phyloP scores from a whole-genome alignment of 164 flowering plant genomes.

The Stephania cephalantha region DNA sequence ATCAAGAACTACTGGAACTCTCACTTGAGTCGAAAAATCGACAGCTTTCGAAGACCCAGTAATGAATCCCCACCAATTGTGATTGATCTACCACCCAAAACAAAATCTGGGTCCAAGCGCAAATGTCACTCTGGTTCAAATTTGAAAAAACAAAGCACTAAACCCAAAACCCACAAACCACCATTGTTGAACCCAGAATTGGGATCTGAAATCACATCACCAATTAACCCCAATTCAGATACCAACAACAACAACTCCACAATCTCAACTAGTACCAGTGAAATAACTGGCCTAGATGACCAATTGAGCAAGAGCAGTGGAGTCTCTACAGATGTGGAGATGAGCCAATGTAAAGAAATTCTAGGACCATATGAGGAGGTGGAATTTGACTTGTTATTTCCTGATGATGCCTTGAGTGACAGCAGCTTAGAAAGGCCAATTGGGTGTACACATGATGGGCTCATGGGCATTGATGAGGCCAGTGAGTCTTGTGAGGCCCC shows the following conservation, averaged over 20 bases:
- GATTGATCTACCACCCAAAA: conserved; percentile 12
- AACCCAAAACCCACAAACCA: not conserved
- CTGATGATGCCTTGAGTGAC: not conserved
- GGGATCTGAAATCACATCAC: no score
- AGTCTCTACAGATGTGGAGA: not conserved
- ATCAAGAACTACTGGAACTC: conserved; percentile 92
- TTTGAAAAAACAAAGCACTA: conserved; percentile 26
- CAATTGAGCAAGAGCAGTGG: no score
- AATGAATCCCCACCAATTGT: conserved; percentile 6
- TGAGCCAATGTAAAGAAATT: not conserved
- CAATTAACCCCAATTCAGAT: no score
- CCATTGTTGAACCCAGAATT: no score
- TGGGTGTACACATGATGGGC: not conserved
- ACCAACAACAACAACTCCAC: no score
- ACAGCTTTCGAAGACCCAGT: conserved; percentile 34
- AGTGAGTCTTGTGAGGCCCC: no score
- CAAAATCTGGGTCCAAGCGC: conserved; percentile 15
- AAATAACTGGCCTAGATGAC: no score
- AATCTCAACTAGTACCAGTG: no score
- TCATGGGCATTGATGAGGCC: not conserved
- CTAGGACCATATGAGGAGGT: not conserved
- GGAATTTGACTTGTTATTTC: not conserved
- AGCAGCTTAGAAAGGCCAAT: not conserved
- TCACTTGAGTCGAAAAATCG: conserved; percentile 60
- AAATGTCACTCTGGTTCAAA: conserved; percentile 13